These are phyloP conservation scores for Eimeria sp. DNA, from an alignment of 169 alveolate genomes.

Conservation along the genomic window DNA sequence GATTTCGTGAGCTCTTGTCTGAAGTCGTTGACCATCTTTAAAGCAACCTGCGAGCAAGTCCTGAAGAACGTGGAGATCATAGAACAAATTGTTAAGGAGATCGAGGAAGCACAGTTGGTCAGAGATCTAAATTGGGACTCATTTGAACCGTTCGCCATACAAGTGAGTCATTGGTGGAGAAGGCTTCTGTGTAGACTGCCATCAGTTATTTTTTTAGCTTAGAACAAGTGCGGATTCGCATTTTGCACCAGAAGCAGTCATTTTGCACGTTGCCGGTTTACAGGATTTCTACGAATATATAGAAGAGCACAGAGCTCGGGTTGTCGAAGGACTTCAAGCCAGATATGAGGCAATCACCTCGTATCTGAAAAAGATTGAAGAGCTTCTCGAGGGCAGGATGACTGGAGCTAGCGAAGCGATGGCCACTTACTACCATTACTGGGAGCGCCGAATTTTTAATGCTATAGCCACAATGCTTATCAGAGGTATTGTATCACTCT, in stretches of 20 bases:
- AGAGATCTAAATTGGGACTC: slow-evolving; percentile 91
- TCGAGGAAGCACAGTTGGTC: slow-evolving; percentile 92
- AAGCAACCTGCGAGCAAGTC: slow-evolving; percentile 93
- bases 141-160: slow-evolving; percentile 80
- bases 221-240: not conserved
- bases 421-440: slow-evolving; percentile 95
- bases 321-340: slow-evolving; percentile 91
- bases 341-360: slow-evolving; percentile 94
- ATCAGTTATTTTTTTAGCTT: no score
- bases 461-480: slow-evolving; percentile 95
- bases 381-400: slow-evolving; percentile 92
- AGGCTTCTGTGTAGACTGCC: not conserved
- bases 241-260: not conserved
- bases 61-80: slow-evolving; percentile 94
- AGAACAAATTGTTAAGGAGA: slow-evolving; percentile 91
- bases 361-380: slow-evolving; percentile 94
- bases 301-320: slow-evolving; percentile 92
- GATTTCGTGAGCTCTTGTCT: slow-evolving; percentile 93
- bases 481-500: slow-evolving; percentile 87
- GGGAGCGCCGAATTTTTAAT: slow-evolving; percentile 96
- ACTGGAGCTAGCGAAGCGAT: slow-evolving; percentile 91
- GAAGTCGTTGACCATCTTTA: slow-evolving; percentile 89
- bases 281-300: slow-evolving; percentile 92
- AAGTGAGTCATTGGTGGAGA: not conserved
- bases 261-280: slow-evolving; percentile 3